These are phyloP conservation scores for Acer negundo DNA, from an alignment of 345 rosid species.

Conservation along the genomic window DNA sequence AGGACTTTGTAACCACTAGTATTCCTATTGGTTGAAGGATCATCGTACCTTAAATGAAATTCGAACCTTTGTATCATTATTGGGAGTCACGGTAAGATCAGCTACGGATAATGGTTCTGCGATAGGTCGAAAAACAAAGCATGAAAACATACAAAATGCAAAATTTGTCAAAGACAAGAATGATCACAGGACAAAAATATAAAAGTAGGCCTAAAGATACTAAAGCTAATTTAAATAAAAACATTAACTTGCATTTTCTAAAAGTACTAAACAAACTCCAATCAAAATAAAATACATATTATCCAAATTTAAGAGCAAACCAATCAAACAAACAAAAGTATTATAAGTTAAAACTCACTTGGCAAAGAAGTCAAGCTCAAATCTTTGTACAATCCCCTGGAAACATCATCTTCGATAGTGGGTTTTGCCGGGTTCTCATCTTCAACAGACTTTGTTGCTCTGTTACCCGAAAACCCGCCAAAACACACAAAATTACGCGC, in stretches of 20 bases:
- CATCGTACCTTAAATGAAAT: conserved; percentile 53
- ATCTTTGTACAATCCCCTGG: conserved; percentile 37
- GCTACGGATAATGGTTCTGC: conserved; percentile 53
- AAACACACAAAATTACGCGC: conserved; percentile 7
- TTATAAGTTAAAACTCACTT: conserved; percentile 32
- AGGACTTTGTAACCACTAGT: neutral
- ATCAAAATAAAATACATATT: neutral
- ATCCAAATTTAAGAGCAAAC: neutral
- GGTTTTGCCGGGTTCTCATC: conserved; percentile 24
- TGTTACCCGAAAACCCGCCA: conserved; percentile 24
- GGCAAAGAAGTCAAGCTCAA: conserved; percentile 39
- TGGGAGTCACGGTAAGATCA: conserved; percentile 40
- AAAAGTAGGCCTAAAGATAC: neutral
- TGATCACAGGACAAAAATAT: neutral
- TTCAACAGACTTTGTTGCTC: conserved; percentile 24
- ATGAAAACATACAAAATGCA: neutral
- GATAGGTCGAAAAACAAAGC: conserved; percentile 5
- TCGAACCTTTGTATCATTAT: conserved; percentile 38
- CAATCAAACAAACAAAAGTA: neutral
- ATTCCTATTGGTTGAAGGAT: conserved; percentile 4
- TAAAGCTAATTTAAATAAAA: neutral
- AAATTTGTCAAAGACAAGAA: neutral
- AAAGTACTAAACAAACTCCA: neutral
- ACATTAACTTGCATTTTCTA: neutral
- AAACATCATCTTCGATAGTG: conserved; percentile 19